Evolutionary conservation across 202 grass and related monocot genomes (phyloP).

Genomic region (Schoenoplectus tabernaemontani): DNA sequence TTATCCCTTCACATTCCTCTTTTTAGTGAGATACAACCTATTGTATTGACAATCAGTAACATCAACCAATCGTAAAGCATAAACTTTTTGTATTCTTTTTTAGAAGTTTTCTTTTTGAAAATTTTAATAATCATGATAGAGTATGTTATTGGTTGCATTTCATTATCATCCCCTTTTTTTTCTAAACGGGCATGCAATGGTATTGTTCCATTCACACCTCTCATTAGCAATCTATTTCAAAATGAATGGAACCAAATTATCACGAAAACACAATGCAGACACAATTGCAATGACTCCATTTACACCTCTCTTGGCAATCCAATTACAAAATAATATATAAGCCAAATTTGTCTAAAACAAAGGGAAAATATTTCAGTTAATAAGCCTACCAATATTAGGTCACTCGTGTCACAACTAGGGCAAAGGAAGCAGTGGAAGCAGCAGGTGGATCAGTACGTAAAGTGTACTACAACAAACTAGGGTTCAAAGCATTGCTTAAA

Average conservation of each 20-base stretch:
- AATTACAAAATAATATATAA: neutral
- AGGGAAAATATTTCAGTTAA: neutral
- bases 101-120: too few species aligned
- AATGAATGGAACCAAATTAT: neutral
- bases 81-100: too few species aligned
- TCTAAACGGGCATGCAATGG: neutral
- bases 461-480: constrained; percentile 92
- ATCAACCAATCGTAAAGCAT: too few species aligned
- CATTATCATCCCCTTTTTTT: neutral
- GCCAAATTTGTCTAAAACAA: neutral
- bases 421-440: constrained; percentile 74
- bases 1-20: neutral
- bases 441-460: constrained; percentile 71
- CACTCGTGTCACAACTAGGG: constrained; percentile 61
- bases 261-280: neutral
- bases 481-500: constrained; percentile 72
- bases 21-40: neutral
- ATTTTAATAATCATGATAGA: neutral
- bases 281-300: neutral
- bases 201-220: neutral
- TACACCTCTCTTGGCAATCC: neutral
- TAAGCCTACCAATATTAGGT: constrained; percentile 34
- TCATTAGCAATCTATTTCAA: neutral
- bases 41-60: neutral
- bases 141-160: neutral